Percentiles rank a stretch among this genome's conserved stretches.
Evolutionary conservation across 1,284 basidiomycete genomes (phyloP).

Genomic region (Cystobasidium sp.): DNA sequence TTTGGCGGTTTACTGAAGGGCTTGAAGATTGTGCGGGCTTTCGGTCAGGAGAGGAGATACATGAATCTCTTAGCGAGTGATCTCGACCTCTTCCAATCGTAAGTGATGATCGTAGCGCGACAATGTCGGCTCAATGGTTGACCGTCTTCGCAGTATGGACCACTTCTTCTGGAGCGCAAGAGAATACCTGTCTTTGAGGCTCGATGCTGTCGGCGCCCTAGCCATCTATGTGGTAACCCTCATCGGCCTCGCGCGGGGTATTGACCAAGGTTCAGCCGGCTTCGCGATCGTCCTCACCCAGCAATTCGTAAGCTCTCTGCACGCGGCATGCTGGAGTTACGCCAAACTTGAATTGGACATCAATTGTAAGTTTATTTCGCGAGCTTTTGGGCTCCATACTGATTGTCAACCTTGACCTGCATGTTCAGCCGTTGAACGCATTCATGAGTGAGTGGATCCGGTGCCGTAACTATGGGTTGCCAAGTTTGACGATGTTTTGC

Average conservation of each 20-base stretch:
- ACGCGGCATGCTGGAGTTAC: conserved; percentile 41
- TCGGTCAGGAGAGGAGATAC: conserved; percentile 60
- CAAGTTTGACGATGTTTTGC: conserved; percentile 76
- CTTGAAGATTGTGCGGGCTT: conserved; percentile 41
- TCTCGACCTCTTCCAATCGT: conserved; percentile 43
- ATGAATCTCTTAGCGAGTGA: conserved; percentile 37
- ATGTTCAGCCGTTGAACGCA: conserved; percentile 67
- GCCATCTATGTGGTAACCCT: conserved; percentile 40
- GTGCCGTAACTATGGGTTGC: conserved; percentile 52
- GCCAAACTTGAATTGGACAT: conserved; percentile 29
- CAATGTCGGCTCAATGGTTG: conserved; percentile 49
- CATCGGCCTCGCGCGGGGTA: conserved; percentile 44
- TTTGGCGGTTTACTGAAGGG: conserved; percentile 40
- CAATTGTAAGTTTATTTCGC: conserved; percentile 9
- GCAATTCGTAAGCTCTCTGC: conserved; percentile 36
- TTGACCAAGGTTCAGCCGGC: conserved; percentile 30
- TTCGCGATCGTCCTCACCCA: conserved; percentile 45
- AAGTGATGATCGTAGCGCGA: conserved; percentile 48
- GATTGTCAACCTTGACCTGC: neutral
- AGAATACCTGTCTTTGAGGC: conserved; percentile 33
- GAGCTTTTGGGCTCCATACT: neutral
- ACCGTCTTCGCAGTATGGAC: conserved; percentile 52
- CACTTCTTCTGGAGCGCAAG: conserved; percentile 41
- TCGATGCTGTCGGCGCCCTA: conserved; percentile 37
- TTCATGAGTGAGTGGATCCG: conserved; percentile 64